Base-by-base conservation (phyloP, 1,139 yeast genomes). In the Pneumocystis sp. region DNA sequence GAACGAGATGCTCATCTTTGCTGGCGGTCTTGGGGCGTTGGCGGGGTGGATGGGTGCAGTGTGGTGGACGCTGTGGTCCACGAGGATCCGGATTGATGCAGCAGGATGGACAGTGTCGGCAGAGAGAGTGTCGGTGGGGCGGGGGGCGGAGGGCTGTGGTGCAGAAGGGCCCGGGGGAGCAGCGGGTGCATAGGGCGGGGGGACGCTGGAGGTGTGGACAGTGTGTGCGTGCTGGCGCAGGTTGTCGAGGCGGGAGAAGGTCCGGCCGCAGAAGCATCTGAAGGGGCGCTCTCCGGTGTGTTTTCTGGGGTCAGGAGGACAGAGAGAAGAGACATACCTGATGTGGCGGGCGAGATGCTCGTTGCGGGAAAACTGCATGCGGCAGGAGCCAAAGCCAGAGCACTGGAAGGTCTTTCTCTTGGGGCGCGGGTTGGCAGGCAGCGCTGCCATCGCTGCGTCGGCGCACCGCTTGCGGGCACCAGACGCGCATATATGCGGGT, bases 231-330 rank as follows among this genome's bases (percentile, higher is more conserved):
- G 97, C 76, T 91, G 97, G 67, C 96, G 82, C 69, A 91, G 79
- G 73, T 91, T 91, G 75, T 91, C 97, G 69, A 89, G 78, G 63
- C 97, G 80, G 39, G 93, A 85, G 73, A 91, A 91, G 72, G 85
- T 83, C 71, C 90, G 85, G 61, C 84, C 80, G 75, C 97, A 91
- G 63, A 87, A 87, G 75, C 97, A 91, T 66, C 89, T 84, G 74
- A 89, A 91, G 1, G 97, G 97, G 66, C 96, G 80, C 75, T 91
- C 97, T 61, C 97, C 97, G 0, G 97, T 90, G 74, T 90, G 97
- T 73, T 90, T 91, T 64, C 97, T 79, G 40, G 12, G 10, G 40
- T 37, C 10, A 37, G 40, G 34, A n/a, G n/a, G n/a, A n/a, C n/a
- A n/a, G n/a, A n/a, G n/a, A n/a, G n/a, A n/a, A n/a, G n/a, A n/a